phyloP scores from a whole-genome alignment of 805 yeast genomes.

The Pichia deserticola region DNA sequence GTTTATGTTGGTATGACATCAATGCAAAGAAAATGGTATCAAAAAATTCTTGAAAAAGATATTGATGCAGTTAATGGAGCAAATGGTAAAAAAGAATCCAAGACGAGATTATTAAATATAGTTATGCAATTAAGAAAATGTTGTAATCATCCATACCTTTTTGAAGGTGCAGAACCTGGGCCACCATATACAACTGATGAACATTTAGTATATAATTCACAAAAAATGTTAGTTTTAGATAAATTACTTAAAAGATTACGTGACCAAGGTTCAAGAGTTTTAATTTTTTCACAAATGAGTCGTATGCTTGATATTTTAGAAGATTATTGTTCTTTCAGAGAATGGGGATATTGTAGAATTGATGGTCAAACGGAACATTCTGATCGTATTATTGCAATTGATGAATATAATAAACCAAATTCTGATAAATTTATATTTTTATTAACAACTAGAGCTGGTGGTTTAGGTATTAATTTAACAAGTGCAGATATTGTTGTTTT shows the following conservation, averaged over 20 bases:
- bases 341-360: conserved; percentile 65
- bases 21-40: conserved; percentile 78
- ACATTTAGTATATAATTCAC: conserved; percentile 67
- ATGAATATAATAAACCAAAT: conserved; percentile 71
- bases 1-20: conserved; percentile 67
- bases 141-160: conserved; percentile 78
- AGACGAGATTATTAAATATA: conserved; percentile 67
- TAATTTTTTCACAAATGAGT: conserved; percentile 80
- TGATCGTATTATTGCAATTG: conserved; percentile 69
- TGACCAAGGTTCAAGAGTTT: conserved; percentile 67
- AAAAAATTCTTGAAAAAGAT: conserved; percentile 68
- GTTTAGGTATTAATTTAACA: conserved; percentile 77
- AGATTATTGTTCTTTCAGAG: conserved; percentile 68
- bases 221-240: conserved; percentile 66
- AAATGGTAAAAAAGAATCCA: conserved; percentile 64
- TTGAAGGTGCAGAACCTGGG: conserved; percentile 87
- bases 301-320: conserved; percentile 74
- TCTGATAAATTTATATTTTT: conserved; percentile 66
- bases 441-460: conserved; percentile 84
- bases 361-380: conserved; percentile 80
- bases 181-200: conserved; percentile 85
- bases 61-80: conserved; percentile 83
- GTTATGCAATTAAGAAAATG: conserved; percentile 83
- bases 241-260: conserved; percentile 53
- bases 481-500: conserved; percentile 72